Evolutionary conservation across 805 yeast genomes (phyloP).

Genomic region (Candida oleophila): DNA sequence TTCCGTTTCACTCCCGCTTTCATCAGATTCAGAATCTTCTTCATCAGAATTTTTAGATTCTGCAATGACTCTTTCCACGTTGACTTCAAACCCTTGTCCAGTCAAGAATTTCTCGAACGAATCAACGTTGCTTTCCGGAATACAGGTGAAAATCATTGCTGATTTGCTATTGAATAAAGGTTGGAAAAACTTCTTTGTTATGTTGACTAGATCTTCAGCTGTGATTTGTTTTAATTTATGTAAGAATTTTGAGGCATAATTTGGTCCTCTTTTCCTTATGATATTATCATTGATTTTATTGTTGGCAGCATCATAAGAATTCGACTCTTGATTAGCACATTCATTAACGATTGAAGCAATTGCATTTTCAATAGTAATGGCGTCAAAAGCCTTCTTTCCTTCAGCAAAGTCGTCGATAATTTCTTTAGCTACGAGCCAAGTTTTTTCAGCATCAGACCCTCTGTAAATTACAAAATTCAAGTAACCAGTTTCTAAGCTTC

Average conservation of each 20-base stretch:
- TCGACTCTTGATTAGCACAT: constrained; percentile 68
- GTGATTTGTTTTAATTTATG: constrained; percentile 52
- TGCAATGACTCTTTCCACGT: constrained; percentile 52
- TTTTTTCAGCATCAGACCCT: constrained; percentile 77
- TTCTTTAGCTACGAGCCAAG: constrained; percentile 59
- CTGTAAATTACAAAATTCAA: constrained; percentile 70
- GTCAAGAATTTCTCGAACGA: constrained; percentile 47
- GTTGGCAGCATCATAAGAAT: constrained; percentile 62
- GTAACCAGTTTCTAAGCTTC: constrained; percentile 64
- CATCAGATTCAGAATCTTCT: constrained; percentile 12
- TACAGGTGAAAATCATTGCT: constrained; percentile 66
- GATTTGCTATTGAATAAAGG: constrained; percentile 58
- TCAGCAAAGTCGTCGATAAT: constrained; percentile 60
- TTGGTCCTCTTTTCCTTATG: constrained; percentile 68
- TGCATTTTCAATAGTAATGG: constrained; percentile 65
- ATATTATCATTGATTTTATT: constrained; percentile 65
- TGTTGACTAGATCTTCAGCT: constrained; percentile 48
- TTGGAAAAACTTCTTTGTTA: constrained; percentile 57
- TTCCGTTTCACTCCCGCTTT: neutral
- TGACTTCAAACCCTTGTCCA: constrained; percentile 58
- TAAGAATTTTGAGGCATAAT: constrained; percentile 56
- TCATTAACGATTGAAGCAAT: constrained; percentile 71
- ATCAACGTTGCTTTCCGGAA: constrained; percentile 65
- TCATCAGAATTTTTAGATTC: constrained; percentile 7
- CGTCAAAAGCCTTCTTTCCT: constrained; percentile 57